Evolutionary conservation across 768 basidiomycete species (phyloP), one percentile per base, ranked within the genome.

Genomic region (Termitomyces sp.): DNA sequence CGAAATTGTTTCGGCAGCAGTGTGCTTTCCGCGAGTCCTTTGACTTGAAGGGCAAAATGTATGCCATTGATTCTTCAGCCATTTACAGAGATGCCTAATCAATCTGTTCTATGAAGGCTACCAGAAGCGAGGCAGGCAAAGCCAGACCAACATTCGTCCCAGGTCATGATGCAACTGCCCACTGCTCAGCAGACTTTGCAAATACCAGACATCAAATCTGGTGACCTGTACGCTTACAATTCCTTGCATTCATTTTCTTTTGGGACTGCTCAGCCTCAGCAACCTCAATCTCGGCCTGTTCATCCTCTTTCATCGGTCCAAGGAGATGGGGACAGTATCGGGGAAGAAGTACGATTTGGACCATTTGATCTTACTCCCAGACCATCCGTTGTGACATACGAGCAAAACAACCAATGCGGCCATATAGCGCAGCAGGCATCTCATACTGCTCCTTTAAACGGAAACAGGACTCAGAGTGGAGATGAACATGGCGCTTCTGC

Each of bases 301-400:
- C 75, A 78, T 54, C 76, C 76, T 3, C 61, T 75, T n/a, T 70
- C 72, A 44, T 66, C 68, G 38, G 54, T 63, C 56, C 65, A 59
- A 26, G 70, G 67, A 49, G 74, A 73, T 35, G 62, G 66, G 24
- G 74, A 76, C 50, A 70, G 55, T 46, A 60, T 65, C 48, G 64
- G 72, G 33, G 76, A 80, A 56, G 76, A 78, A 66, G 43, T 63
- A 62, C 24, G 61, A 61, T 32, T 49, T 13, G 57, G 47, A 48
- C 66, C 64, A 22, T 69, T 72, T 36, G 80, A 82, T 65, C 75
- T 76, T 35, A 82, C 81, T 5, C 81, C 81, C 48, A 74, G 81
- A 24, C 80, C 79, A 3, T 81, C 80, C 36, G 73, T 82, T 36
- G 73, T 74, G 43, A 67, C 67, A n/a, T 64, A 68, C 54, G 56